Base-by-base conservation (phyloP, 441 rosid genomes). In the Sinapis alba region DNA sequence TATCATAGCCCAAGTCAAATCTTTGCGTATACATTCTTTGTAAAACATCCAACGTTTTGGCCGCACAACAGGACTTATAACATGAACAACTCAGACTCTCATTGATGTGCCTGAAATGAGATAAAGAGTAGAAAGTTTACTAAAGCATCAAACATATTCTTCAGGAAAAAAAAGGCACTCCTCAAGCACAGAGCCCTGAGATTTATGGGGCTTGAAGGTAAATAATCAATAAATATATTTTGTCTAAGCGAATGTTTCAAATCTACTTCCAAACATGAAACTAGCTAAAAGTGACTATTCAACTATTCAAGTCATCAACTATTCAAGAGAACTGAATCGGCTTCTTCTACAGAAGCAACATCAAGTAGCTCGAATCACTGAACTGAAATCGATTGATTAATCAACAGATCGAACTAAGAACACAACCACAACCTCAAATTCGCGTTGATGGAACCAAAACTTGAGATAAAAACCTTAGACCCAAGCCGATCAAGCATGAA, bases 11-110 rank as follows among this genome's bases (percentile, higher is more conserved):
- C 51, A 43, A 43, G 51, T 43, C 73, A 74, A 78, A 74, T 81
- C 75, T 82, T 81, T 76, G 60, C 77, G 76, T 72, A 68, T 21
- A 76, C 78, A 79, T 76, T 21, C 65, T 73, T 59, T 41, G 77
- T 34, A 6, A 51, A 53, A 23, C 34, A 58, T 73, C 36, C 15
- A 43, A 68, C 45, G 68, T 47, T 63, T 78, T 20, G 61, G 66
- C 69, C 19, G 70, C 75, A 34, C 41, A 60, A 78, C 0, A 47
- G 10, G 2, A 47, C 3, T 47, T 73, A 5, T 1, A 51, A 19
- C 57, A 51, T 51, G 57, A 19, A 51, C 24, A 7, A 50, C 72
- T 79, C 82, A 74, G 59, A 21, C 19, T 69, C 75, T 74, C 60
- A 74, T 50, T 34, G 68, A 27, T 7, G 64, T 64, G 18, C 82